Evolutionary conservation across 2,329 filamentous ascomycete genomes (phyloP), one percentile per base, ranked within the genome.

Genomic region (Botrytis deweyae): DNA sequence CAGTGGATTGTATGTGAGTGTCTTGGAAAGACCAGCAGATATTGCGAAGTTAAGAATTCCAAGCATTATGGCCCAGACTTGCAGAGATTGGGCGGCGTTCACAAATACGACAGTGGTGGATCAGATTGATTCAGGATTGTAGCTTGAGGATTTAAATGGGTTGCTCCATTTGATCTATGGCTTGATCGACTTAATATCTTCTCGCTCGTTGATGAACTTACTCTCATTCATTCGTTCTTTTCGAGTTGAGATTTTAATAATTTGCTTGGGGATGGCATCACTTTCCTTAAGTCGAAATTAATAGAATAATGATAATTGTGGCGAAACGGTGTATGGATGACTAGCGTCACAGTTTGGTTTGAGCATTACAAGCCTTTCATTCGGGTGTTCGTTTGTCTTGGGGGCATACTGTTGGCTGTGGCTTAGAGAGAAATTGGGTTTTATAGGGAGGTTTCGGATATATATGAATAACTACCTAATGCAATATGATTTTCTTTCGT

Each of bases 71-170:
- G 83, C 84, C n/a, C 84, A 89, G 79, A 88, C 86, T 49, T 88
- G 86, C 76, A 78, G 83, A 64, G 84, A 88, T 74, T 88, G 88
- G 87, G 83, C 80, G 2, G 76, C 77, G 8, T 89, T 84, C 83
- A 88, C 86, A 7, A 77, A 81, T 25, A 81, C 81, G 4, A 84
- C 87, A 71, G 81, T 86, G 5, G 83, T 85, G 1, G 82, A 83
- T 8, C 86, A 87, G 80, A 88, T 88, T 74, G 86, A 89, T 76
- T 88, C 86, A 68, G 87, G 88, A 25, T 68, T 77, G 61, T 77
- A 55, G 46, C 12, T 20, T 14, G 20, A 22, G 5, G 1, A 33
- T 18, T 25, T 9, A 33, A 0, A 63, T 22, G 55, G 69, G 20
- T 38, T 22, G 36, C 16, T 38, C 7, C 22, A 18, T 29, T 58